Conservation (phyloP, 768 basidiomycete species). For the Phylloporus arenicola region DNA sequence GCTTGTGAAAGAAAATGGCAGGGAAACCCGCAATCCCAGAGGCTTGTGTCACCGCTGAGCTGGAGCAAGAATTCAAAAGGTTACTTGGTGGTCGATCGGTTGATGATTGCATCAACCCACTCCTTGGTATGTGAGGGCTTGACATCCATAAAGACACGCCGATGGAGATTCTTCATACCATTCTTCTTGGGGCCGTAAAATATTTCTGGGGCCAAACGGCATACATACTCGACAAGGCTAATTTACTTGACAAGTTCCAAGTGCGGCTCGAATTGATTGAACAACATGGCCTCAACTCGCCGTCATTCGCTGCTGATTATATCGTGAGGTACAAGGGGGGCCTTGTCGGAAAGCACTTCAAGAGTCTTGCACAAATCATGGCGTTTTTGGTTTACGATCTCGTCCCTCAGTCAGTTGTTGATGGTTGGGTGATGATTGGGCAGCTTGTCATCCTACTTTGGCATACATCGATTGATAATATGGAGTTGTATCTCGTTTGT, state of each 20-base stretch:
- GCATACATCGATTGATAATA: too few species aligned
- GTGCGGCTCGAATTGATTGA: constrained; percentile 21
- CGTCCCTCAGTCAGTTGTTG: constrained; percentile 17
- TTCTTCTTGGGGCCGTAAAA: constrained; percentile 13
- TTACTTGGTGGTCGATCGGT: constrained; percentile 1
- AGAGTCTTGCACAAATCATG: constrained; percentile 28
- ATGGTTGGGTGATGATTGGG: constrained; percentile 30
- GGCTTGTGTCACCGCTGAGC: not conserved
- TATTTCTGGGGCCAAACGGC: constrained; percentile 26
- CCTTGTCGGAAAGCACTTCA: constrained; percentile 33
- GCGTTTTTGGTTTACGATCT: constrained; percentile 31
- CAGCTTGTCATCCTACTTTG: constrained; percentile 33
- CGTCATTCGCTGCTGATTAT: constrained; percentile 26
- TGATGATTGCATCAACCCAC: too few species aligned
- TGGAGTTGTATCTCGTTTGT: too few species aligned
- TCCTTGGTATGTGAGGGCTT: not conserved
- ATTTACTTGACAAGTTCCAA: constrained; percentile 19
- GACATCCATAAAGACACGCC: not conserved
- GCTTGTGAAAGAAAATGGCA: not conserved
- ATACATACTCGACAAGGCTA: constrained; percentile 22
- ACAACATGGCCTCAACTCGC: constrained; percentile 22
- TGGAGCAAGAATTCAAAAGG: constrained; percentile 4
- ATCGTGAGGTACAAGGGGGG: constrained; percentile 27
- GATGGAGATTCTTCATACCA: not conserved
- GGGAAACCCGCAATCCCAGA: constrained; percentile 3